Base-by-base conservation (phyloP, 2,329 filamentous ascomycete genomes). In the Aspergillus piperis region DNA sequence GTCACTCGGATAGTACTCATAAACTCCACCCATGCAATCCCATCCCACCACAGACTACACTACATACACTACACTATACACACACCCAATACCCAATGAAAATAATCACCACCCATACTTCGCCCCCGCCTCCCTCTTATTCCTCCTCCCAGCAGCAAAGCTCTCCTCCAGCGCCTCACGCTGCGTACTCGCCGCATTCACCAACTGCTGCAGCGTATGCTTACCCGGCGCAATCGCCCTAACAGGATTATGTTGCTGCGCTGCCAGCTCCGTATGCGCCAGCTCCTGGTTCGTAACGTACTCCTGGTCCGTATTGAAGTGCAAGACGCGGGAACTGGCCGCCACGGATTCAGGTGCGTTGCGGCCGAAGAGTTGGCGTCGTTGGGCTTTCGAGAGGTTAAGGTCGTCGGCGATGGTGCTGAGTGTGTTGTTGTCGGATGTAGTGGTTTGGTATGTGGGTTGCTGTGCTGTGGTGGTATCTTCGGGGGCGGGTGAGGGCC, bases 101-200 rank as follows among this genome's bases (percentile, higher is more conserved):
- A 38, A 41, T 47, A 27, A 52, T 17, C 54, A 88, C 91, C 92
- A 97, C 5, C 93, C 93, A 78, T 97, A 97, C 69, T 86, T 86
- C 60, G 86, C 88, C 3, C 90, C 90, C 19, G 91, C 91, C 73
- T 96, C 92, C 68, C 86, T 88, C 75, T 91, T 88, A 71, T 93
- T 95, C 68, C 84, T 86, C 78, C 86, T 88, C 5, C 92, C 91
- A 66, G 88, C 82, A 19, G 92, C 92, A 80, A 96, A 97, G 73
- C 91, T 93, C 71, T 98, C 94, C 77, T 97, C 92, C 66, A 97
- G 79, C 2, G 92, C 92, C 10, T 96, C 92, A 72, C 88, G 88
- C 77, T 98, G 92, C 63, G 83, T 90, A 66, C 87, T 87, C 25
- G 91, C 93, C 62, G 90, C 90, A 75, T 87, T 92, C 66, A 98